Evolutionary conservation across 1,139 yeast genomes (phyloP).

Genomic region (Saccharomyces hybrid): DNA sequence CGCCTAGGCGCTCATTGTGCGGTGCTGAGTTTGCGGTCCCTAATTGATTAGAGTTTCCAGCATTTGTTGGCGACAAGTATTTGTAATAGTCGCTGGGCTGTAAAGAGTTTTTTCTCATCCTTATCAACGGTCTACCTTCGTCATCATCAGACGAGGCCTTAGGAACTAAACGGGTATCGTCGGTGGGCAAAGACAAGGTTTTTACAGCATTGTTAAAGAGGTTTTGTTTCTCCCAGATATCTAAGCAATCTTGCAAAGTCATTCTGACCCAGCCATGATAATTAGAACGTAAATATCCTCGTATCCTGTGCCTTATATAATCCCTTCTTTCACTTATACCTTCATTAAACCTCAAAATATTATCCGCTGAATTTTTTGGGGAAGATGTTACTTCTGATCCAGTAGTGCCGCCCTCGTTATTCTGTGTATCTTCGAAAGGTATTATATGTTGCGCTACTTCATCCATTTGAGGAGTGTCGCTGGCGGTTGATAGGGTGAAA

Average conservation of each 20-base stretch:
- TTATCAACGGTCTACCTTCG: conserved; percentile 5
- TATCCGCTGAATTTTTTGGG: conserved; percentile 4
- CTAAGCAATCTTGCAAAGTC: conserved; percentile 22
- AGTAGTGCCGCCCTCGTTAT: not conserved
- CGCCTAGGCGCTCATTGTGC: not conserved
- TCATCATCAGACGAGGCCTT: conserved; percentile 1
- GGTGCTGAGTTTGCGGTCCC: not conserved
- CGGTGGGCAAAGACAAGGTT: not conserved
- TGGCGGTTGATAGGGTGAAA: not conserved
- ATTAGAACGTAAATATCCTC: conserved; percentile 20
- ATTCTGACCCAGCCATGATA: conserved; percentile 26
- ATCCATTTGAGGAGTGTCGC: not conserved
- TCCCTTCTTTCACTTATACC: conserved; percentile 16
- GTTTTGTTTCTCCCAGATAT: conserved; percentile 25
- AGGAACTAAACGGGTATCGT: not conserved
- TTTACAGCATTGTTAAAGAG: conserved; percentile 8
- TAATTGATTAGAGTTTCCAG: not conserved
- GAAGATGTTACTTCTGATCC: not conserved
- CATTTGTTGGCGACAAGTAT: not conserved
- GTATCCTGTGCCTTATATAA: conserved; percentile 17
- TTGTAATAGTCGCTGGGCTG: not conserved
- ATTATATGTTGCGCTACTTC: not conserved
- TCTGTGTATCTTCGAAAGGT: not conserved
- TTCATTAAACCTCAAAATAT: conserved; percentile 15
- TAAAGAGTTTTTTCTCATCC: conserved; percentile 9